Evolutionary conservation across 164 flowering plant genomes (phyloP).

Genomic region (Vitis labrusca): DNA sequence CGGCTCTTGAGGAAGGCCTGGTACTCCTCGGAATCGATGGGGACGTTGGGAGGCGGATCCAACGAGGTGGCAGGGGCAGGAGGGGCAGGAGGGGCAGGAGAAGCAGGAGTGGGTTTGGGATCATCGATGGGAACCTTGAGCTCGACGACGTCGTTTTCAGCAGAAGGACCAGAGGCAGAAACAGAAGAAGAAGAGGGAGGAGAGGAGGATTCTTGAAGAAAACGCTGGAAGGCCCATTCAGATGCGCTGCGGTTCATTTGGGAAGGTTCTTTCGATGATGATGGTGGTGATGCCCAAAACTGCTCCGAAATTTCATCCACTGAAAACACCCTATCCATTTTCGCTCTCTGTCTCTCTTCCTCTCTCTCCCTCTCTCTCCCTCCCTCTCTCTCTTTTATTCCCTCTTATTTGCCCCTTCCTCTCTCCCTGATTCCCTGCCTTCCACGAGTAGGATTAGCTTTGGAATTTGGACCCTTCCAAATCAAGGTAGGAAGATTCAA

Average conservation of each 20-base stretch:
- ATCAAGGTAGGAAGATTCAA: too few species aligned
- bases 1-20: constrained; percentile 71
- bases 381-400: not conserved
- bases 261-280: constrained; percentile 14
- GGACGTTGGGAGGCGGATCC: constrained; percentile 21
- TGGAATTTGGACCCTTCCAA: too few species aligned
- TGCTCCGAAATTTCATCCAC: constrained; percentile 66
- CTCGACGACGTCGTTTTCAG: constrained; percentile 31
- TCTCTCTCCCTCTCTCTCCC: constrained; percentile 10
- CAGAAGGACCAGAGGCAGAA: not conserved
- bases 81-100: not conserved
- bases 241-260: constrained; percentile 80
- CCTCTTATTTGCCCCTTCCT: not conserved
- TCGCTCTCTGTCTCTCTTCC: constrained; percentile 14
- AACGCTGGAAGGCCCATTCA: constrained; percentile 88
- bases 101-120: not conserved
- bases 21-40: constrained; percentile 69
- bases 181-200: constrained; percentile 9
- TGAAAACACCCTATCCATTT: constrained; percentile 82
- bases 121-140: constrained; percentile 14
- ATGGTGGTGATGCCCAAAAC: constrained; percentile 48
- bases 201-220: constrained; percentile 53
- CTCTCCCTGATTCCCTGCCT: too few species aligned
- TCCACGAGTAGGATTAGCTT: too few species aligned
- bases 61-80: not conserved